Evolutionary conservation across 1,139 yeast genomes (phyloP), one percentile per base, ranked within the genome.

Genomic region (Protomyces lactucae-debilis): DNA sequence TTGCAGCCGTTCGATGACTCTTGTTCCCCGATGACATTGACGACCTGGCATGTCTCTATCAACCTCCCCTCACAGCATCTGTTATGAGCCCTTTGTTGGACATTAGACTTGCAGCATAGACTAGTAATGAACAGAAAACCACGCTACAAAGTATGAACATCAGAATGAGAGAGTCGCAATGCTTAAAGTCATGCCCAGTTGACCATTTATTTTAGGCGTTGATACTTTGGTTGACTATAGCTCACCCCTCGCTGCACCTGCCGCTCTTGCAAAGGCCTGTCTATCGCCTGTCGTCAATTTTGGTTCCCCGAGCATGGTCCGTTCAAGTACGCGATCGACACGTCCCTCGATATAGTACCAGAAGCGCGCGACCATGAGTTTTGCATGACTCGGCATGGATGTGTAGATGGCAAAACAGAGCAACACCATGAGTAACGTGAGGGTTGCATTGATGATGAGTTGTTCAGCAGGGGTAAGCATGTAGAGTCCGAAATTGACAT

Each of bases 391-490:
- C 23, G 63, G 63, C 63, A 59, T 59, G 12, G 63, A 59, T 3
- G 63, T 59, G 52, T 59, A 59, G 12, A 59, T 43, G 32, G 63
- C 63, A 28, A 59, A 59, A 14, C 52, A 25, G 8, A 59, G 53
- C 9, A 59, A 43, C 2, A 35, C 28, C 21, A 51, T 40, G 52
- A 59, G 43, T 28, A 48, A 16, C 1, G 52, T 12, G n/a, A 59
- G 57, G 6, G 63, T 59, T 12, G 43, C 21, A 36, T 59, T 40
- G 14, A 59, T 51, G 21, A 59, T 52, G 36, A 59, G 43, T 32
- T 59, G 53, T 32, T 59, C 63, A 18, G 55, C 55, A 12, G 63
- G 63, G 12, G 63, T 52, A 43, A 59, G 36, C 63, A 59, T 59
- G 32, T 59, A 59, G 23, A 59, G 48, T 1, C 63, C 63, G 36